phyloP scores from a whole-genome alignment of 2,329 filamentous ascomycete genomes.

The Fusarium sp. region DNA sequence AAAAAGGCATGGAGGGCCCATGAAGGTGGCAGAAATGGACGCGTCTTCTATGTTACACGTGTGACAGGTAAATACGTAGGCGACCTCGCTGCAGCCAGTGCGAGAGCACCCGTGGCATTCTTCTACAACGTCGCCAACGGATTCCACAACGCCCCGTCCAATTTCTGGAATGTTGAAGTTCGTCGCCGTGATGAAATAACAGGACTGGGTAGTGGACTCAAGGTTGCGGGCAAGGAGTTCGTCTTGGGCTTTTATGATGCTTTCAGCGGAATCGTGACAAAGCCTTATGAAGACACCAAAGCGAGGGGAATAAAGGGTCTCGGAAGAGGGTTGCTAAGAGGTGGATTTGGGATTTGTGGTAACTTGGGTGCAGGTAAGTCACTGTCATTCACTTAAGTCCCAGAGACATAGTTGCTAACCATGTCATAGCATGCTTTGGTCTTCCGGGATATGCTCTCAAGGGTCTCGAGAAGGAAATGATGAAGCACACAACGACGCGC shows the following conservation, averaged over 20 bases:
- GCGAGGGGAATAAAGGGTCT: slow-evolving; percentile 70
- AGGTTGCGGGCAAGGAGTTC: slow-evolving; percentile 72
- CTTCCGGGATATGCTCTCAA: slow-evolving; percentile 63
- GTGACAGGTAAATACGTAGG: slow-evolving; percentile 64
- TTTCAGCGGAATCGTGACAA: slow-evolving; percentile 71
- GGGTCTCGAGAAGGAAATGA: slow-evolving; percentile 61
- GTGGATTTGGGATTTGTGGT: slow-evolving; percentile 54
- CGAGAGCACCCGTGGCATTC: slow-evolving; percentile 75
- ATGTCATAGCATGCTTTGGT: slow-evolving; percentile 50
- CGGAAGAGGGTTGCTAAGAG: slow-evolving; percentile 65
- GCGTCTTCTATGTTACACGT: slow-evolving; percentile 41
- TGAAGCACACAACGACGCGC: slow-evolving; percentile 46
- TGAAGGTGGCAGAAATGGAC: slow-evolving; percentile 43
- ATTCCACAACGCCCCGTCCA: slow-evolving; percentile 77
- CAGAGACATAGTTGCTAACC: not conserved
- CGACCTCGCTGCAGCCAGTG: slow-evolving; percentile 68
- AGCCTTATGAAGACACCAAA: slow-evolving; percentile 70
- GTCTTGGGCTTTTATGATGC: slow-evolving; percentile 74
- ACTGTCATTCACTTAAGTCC: no score
- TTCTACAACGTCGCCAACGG: slow-evolving; percentile 75
- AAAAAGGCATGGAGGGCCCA: slow-evolving; percentile 40
- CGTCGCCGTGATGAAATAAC: slow-evolving; percentile 73
- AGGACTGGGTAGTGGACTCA: slow-evolving; percentile 67
- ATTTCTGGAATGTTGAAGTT: slow-evolving; percentile 69
- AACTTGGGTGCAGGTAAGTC: slow-evolving; percentile 53